Evolutionary conservation across 2,329 filamentous ascomycete species (phyloP), one percentile per base, ranked within the genome.

Genomic region (Colletotrichum limetticola): DNA sequence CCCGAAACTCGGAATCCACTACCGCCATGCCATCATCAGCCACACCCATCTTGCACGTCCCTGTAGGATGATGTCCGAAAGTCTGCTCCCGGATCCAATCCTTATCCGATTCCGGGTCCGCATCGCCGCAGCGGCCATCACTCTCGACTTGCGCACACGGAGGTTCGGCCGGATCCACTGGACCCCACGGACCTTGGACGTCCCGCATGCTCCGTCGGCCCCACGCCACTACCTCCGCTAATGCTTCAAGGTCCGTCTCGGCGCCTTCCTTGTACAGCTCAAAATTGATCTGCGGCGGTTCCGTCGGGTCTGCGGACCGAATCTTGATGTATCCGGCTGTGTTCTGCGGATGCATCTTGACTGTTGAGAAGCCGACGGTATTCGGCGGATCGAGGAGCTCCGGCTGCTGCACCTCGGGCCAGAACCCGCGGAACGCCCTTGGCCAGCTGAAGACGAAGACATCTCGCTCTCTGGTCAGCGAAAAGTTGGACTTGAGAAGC

Each of bases 231-330:
- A 76, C 78, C 58, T 82, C 80, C 64, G 30, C 30, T 35, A 57
- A 22, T 9, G 82, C 83, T 66, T 79, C 77, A 1, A 86, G 78
- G 59, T 86, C 83, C 77, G 86, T 82, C 22, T 85, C 85, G 9
- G 85, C 83, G 1, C 88, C 86, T 28, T 85, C 78, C 14, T 82
- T 82, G 84, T 85, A 91, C 77, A 86, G 89, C 76, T 88, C 88
- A 82, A 91, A 91, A 78, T 87, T 85, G 78, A 92, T 91, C 42
- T 87, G 80, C 0, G 92, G 92, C n/a, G 87, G 86, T 65, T 93
- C 91, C 1, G 86, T 86, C 0, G 91, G 91, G 77, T 93, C 86
- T 0, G 87, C 83, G 0, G 90, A 92, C 24, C 83, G 85, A 6
- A 94, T 85, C 5, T 83, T 88, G 22, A 94, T 90, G 1, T 85